Evolutionary conservation across 305 asterid species (phyloP), one percentile per base, ranked within the genome.

Genomic region (Fraxinus nigra): DNA sequence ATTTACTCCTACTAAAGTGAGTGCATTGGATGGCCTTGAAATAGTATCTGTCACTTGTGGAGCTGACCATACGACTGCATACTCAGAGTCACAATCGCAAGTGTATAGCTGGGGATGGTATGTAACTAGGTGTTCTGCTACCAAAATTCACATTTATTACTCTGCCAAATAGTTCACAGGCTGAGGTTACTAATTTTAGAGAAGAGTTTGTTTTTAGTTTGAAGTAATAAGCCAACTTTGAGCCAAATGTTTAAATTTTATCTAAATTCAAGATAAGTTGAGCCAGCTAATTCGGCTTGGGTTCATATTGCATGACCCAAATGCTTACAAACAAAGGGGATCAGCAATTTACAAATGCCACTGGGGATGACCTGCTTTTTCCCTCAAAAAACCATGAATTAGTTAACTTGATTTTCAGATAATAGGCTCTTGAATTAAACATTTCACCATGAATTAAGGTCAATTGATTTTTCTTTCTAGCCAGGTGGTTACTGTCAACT

Each of bases 21-120:
- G 97, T 88, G 94, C 94, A 78, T 79, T 96, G 90, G 97, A 91
- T 86, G 97, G 88, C 65, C 92, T 86, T 78, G 95, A 93, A 70
- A 91, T 94, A 80, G 89, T 88, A 22, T 93, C 97, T 77, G 90
- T 96, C 78, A 89, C 92, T 79, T 89, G 94, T 84, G 99, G 99
- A 82, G 97, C 99, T 82, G 99, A 96, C 86, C 98, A 96, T 78
- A 85, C 99, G 22, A 91, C 93, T 89, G 98, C 99, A 13, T 94
- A 89, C 87, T 96, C 99, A 1, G 85, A 91, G 82, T 86, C 92
- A 38, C 82, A 79, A 72, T 37, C 82, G 85, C 92, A 93, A 90
- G 97, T 90, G 1, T 94, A 91, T 89, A 96, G 98, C 89, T 96
- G 99, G 99, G 99, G 99, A 91, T 96, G 99, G 99, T 94, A 89